Evolutionary conservation across 352 stramenopile genomes (phyloP).

Genomic region (Pythium brassicae): DNA sequence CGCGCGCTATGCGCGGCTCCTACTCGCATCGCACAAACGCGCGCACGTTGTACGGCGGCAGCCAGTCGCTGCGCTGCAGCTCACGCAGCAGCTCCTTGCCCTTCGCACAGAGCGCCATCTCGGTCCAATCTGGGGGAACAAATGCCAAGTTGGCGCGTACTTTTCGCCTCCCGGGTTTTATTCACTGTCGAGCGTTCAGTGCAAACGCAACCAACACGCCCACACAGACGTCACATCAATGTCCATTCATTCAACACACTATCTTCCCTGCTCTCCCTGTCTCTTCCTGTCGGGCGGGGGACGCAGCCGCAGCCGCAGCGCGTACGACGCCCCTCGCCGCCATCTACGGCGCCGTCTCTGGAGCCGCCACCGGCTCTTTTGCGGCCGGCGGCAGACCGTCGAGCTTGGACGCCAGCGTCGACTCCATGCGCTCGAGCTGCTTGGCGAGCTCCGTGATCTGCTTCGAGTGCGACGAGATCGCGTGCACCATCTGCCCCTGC

Average conservation of each 20-base stretch:
- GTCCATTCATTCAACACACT: conserved; percentile 4
- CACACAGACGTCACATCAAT: background rate
- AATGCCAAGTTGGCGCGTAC: background rate
- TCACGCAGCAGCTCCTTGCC: conserved; percentile 86
- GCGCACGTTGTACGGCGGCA: conserved; percentile 88
- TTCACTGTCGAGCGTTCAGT: background rate
- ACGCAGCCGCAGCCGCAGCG: no score
- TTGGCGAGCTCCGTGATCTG: conserved; percentile 78
- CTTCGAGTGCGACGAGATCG: conserved; percentile 69
- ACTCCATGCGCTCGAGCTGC: conserved; percentile 78
- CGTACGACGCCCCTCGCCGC: no score
- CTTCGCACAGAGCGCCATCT: conserved; percentile 73
- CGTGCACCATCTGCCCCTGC: conserved; percentile 76
- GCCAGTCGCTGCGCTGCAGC: conserved; percentile 89
- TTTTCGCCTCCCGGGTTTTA: background rate
- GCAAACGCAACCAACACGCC: background rate
- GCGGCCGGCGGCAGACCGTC: conserved; percentile 8
- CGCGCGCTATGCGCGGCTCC: background rate
- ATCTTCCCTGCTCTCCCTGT: background rate
- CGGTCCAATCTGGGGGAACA: background rate
- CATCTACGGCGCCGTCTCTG: background rate
- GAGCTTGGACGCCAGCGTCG: conserved; percentile 55
- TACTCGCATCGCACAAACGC: background rate
- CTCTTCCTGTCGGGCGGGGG: no score
- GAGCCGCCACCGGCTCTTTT: background rate